These are phyloP conservation scores for Aspergillus spinulosporus DNA, from an alignment of 2,329 filamentous ascomycete species.

Conservation along the genomic window DNA sequence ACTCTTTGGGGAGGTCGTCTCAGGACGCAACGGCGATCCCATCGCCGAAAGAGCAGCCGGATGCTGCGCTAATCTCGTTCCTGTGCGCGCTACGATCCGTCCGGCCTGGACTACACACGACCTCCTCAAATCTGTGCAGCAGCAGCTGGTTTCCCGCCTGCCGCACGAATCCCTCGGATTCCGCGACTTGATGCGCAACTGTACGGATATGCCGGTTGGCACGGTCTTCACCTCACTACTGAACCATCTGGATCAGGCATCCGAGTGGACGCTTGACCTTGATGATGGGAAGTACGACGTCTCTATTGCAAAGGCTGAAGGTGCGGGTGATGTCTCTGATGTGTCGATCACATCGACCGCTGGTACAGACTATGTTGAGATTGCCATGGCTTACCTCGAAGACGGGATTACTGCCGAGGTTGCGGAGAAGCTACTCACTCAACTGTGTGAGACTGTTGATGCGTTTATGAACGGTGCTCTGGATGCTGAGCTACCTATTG, in stretches of 20 bases:
- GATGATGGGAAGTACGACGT: conserved; percentile 20
- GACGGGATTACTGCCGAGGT: not conserved
- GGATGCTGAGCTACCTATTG: not conserved
- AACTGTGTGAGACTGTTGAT: not conserved
- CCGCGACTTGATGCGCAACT: conserved; percentile 5
- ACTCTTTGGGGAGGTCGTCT: conserved; percentile 15
- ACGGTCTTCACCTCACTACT: conserved; percentile 9
- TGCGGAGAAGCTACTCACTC: not conserved
- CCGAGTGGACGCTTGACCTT: conserved; percentile 4
- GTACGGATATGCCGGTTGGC: conserved; percentile 4
- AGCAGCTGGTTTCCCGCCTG: conserved; percentile 6
- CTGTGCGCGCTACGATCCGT: conserved; percentile 9
- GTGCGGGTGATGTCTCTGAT: conserved; percentile 4
- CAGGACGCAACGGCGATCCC: conserved; percentile 11
- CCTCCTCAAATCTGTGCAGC: conserved; percentile 10
- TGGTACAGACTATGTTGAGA: not conserved
- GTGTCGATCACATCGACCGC: conserved; percentile 9
- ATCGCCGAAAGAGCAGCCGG: conserved; percentile 10
- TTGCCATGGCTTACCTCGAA: conserved; percentile 9
- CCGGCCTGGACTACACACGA: conserved; percentile 4
- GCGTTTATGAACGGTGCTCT: conserved; percentile 4
- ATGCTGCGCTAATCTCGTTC: conserved; percentile 12
- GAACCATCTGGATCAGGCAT: conserved; percentile 20
- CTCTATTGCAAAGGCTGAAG: conserved; percentile 5
- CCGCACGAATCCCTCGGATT: conserved; percentile 2